phyloP scores from a whole-genome alignment of 1,284 basidiomycete species.

The Xerocomus cyaneibrunnescens region DNA sequence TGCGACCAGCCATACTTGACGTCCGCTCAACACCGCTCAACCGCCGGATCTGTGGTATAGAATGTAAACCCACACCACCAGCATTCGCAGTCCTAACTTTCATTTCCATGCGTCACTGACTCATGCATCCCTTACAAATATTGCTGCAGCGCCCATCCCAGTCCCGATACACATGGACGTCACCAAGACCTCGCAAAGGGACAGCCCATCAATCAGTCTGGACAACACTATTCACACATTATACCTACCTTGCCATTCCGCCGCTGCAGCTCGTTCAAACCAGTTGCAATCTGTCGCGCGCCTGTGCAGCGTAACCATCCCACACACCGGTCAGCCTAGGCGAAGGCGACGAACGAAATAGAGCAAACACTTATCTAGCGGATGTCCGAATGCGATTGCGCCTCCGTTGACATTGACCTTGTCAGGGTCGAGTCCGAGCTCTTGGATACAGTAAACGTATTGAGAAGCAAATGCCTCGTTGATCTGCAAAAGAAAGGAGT shows the following conservation, averaged over 20 bases:
- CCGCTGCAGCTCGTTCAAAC: conserved; percentile 77
- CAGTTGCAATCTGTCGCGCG: conserved; percentile 85
- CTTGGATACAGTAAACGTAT: conserved; percentile 78
- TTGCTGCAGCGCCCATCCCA: conserved; percentile 86
- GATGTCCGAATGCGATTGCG: conserved; percentile 86
- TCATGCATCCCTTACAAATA: conserved; percentile 58
- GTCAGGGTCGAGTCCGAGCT: conserved; percentile 66
- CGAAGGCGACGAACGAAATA: conserved; percentile 1
- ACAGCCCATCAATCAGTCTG: not conserved
- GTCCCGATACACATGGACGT: conserved; percentile 88
- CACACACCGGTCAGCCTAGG: conserved; percentile 25
- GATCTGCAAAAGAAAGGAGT: conserved; percentile 47
- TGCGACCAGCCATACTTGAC: too few species aligned
- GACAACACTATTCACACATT: not conserved
- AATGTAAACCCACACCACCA: too few species aligned
- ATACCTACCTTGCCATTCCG: conserved; percentile 69
- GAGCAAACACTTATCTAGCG: conserved; percentile 64
- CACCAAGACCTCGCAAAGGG: conserved; percentile 57
- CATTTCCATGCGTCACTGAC: too few species aligned
- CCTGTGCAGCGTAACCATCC: conserved; percentile 74
- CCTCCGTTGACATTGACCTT: conserved; percentile 91
- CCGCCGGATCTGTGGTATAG: too few species aligned
- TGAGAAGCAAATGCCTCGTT: conserved; percentile 94
- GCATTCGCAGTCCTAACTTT: too few species aligned
- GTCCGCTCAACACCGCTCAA: too few species aligned